A percentile compares a stretch with the other conserved stretches of the same genome.
Evolutionary conservation across 163 green algal genomes (phyloP).

Genomic region (Chlamydomonas reinhardtii): DNA sequence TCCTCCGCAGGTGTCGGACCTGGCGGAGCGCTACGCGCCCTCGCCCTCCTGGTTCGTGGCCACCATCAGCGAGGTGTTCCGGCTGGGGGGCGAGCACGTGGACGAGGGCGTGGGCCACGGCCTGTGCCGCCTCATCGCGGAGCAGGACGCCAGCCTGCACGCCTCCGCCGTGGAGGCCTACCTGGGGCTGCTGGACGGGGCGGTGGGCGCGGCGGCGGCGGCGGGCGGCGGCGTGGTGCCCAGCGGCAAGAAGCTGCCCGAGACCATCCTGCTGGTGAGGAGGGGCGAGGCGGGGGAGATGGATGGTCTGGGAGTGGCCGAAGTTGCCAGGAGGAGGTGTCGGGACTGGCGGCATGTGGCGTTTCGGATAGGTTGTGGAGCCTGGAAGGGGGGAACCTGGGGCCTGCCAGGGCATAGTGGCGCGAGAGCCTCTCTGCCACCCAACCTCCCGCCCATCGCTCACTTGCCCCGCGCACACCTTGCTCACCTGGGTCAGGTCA

Average conservation of each 20-base stretch:
- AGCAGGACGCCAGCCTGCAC: slow-evolving; percentile 72
- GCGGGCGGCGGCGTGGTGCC: not conserved
- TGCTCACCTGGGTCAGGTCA: slow-evolving; percentile 65
- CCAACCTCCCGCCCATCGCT: not conserved
- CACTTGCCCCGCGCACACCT: not conserved
- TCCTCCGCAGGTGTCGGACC: slow-evolving; percentile 60
- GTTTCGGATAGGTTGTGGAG: too few relatives aligned
- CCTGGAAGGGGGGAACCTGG: too few relatives aligned
- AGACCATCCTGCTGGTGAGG: slow-evolving; percentile 43
- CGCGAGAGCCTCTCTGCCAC: too few relatives aligned
- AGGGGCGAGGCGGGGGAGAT: too few relatives aligned
- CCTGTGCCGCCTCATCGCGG: slow-evolving; percentile 89
- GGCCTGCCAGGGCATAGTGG: too few relatives aligned
- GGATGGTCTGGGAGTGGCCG: not conserved
- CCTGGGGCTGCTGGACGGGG: slow-evolving; percentile 39
- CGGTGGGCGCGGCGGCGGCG: not conserved
- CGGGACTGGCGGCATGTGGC: too few relatives aligned
- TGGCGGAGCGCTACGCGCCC: slow-evolving; percentile 88
- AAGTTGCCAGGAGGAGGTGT: too few relatives aligned
- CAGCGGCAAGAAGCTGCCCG: slow-evolving; percentile 29
- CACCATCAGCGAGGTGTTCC: slow-evolving; percentile 81
- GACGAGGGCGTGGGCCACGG: slow-evolving; percentile 79
- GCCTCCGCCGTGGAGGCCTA: slow-evolving; percentile 29
- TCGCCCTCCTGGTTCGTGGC: slow-evolving; percentile 88
- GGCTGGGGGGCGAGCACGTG: slow-evolving; percentile 86